Evolutionary conservation across 192 early-diverging fungal species (phyloP), one percentile per base, ranked within the genome.

Genomic region (Allomyces javanicus): DNA sequence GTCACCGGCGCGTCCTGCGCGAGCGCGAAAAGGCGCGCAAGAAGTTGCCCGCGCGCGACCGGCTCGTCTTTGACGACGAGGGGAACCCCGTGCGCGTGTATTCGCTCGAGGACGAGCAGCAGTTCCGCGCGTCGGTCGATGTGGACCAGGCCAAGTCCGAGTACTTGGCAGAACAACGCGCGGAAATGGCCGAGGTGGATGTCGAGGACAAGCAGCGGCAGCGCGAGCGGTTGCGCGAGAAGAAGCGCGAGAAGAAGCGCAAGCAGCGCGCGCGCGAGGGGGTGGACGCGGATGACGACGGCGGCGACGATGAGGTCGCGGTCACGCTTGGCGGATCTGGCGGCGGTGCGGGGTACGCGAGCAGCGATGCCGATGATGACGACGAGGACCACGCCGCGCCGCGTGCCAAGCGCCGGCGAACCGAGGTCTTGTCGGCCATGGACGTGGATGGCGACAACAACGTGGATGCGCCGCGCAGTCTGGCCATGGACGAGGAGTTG

Each of bases 21-120:
- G 69, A 76, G 27, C 82, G 77, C 69, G 77, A 90, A 61, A 91
- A 93, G 72, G 74, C 78, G 27, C 70, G 86, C 72, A 89, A 93
- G 74, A 83, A 83, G 66, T 73, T 78, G 62, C 80, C 85, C 40
- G 82, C 78, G 62, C 81, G 83, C 70, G 75, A 87, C 50, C 89
- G 87, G 70, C 65, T 94, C 10, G 70, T 92, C 61, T 99, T 96
- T 76, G 92, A 97, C 77, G 96, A 99, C 67, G 92, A 96, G 7
- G 96, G 96, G 64, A 84, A 86, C 24, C 85, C 85, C 43, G 74
- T 72, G 17, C 79, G 84, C 66, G 67, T 86, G 11, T 91, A 92
- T 67, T 81, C 87, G 74, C 74, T 99, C 64, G 79, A 93, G 73
- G 78, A 85, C 62, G 86, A 95, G 65, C 80, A 79, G 33, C 84